These are phyloP conservation scores for Solanum hybrid DNA, from an alignment of 305 asterid genomes.

Conservation along the genomic window DNA sequence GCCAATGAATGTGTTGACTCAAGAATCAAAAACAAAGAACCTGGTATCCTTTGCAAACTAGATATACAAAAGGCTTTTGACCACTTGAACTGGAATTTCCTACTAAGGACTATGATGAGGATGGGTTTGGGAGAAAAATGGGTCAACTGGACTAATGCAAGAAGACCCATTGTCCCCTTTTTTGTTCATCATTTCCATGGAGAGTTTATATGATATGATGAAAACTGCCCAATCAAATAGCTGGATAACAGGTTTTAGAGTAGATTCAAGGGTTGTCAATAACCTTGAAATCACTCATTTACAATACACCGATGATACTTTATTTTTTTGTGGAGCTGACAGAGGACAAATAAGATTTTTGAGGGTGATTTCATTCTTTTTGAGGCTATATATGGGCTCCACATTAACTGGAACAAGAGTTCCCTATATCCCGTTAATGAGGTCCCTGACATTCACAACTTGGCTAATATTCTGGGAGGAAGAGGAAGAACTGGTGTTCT, in stretches of 20 bases:
- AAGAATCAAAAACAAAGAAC: not conserved
- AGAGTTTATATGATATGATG: not conserved
- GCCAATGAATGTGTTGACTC: not conserved
- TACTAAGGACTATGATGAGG: not conserved
- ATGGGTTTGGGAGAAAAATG: not conserved
- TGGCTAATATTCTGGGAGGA: not conserved
- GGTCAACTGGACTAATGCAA: not conserved
- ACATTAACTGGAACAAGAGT: not conserved
- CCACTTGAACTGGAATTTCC: not conserved
- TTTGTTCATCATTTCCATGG: not conserved
- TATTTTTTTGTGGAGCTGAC: not conserved
- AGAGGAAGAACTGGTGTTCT: not conserved
- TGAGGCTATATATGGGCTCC: not conserved
- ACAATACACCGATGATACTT: not conserved
- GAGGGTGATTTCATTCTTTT: not conserved
- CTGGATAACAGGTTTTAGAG: not conserved
- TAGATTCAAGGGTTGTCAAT: not conserved
- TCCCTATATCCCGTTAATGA: not conserved
- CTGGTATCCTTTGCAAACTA: not conserved
- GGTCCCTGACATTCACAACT: not conserved
- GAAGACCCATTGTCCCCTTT: not conserved
- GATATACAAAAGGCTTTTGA: not conserved
- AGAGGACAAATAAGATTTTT: not conserved
- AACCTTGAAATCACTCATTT: not conserved
- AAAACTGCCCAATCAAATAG: not conserved